Conservation (phyloP, 176 grass and related monocot genomes). For the Urochloa ruziziensis region DNA sequence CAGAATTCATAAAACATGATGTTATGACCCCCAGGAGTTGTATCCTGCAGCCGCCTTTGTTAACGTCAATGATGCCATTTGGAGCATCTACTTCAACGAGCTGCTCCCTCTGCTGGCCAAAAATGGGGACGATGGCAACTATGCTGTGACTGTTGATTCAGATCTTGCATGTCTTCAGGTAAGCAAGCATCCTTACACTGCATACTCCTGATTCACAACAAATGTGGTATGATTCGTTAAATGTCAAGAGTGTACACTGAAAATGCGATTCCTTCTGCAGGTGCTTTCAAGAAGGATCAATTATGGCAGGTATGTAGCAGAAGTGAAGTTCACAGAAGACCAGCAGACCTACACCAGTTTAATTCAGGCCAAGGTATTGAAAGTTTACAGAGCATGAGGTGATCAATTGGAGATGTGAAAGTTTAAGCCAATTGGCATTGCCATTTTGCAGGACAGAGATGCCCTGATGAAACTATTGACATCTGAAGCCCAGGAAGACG, state of each 20-base stretch:
- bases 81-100: constrained; percentile 69
- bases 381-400: neutral
- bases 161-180: constrained; percentile 92
- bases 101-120: constrained; percentile 67
- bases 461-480: constrained; percentile 78
- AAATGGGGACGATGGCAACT: constrained; percentile 81
- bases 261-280: constrained; percentile 18
- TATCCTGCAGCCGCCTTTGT: constrained; percentile 49
- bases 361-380: constrained; percentile 64
- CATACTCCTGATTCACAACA: neutral
- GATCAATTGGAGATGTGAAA: neutral
- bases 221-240: neutral
- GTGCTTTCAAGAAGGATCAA: constrained; percentile 82
- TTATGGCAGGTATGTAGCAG: constrained; percentile 82
- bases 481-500: constrained; percentile 67
- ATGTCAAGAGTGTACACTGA: neutral
- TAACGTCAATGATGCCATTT: constrained; percentile 60
- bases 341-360: constrained; percentile 57
- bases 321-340: constrained; percentile 77
- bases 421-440: neutral
- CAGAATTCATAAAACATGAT: neutral
- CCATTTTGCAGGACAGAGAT: constrained; percentile 53
- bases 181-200: neutral
- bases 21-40: constrained; percentile 43
- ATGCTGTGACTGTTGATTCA: constrained; percentile 51